Conservation (phyloP, 805 yeast genomes). For the Wickerhamomyces bovis region DNA sequence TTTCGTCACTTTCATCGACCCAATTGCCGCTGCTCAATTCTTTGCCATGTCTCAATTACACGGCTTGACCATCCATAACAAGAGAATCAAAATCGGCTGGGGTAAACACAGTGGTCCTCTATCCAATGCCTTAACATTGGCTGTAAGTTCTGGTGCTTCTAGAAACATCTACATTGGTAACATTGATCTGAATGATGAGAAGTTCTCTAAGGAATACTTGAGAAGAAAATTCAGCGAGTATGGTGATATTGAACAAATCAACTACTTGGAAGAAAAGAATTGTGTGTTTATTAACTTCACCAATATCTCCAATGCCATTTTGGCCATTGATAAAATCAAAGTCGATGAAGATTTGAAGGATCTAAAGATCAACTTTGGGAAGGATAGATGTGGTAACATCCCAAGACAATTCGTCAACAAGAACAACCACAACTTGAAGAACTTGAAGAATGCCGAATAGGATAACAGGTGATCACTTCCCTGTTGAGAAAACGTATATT, state of each 20-base stretch:
- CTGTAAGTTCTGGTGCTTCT: slow-evolving; percentile 90
- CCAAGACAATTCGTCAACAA: slow-evolving; percentile 59
- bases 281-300: slow-evolving; percentile 30
- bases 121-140: slow-evolving; percentile 78
- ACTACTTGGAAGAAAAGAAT: slow-evolving; percentile 54
- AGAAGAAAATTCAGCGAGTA: slow-evolving; percentile 69
- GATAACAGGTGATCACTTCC: neutral
- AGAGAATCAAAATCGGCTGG: slow-evolving; percentile 93
- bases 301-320: slow-evolving; percentile 83
- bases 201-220: slow-evolving; percentile 51
- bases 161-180: slow-evolving; percentile 88
- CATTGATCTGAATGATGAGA: slow-evolving; percentile 35
- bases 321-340: slow-evolving; percentile 88
- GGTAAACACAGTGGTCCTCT: slow-evolving; percentile 95
- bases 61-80: slow-evolving; percentile 79
- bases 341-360: slow-evolving; percentile 61
- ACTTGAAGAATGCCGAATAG: neutral
- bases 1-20: slow-evolving; percentile 92
- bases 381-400: slow-evolving; percentile 91
- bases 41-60: slow-evolving; percentile 90
- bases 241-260: slow-evolving; percentile 95
- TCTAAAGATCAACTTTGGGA: slow-evolving; percentile 85
- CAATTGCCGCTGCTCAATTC: slow-evolving; percentile 96
- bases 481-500: neutral
- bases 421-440: neutral